Evolutionary conservation across 202 grass and related monocot genomes (phyloP), one percentile per base, ranked within the genome.

Genomic region (Panicum virgatum): DNA sequence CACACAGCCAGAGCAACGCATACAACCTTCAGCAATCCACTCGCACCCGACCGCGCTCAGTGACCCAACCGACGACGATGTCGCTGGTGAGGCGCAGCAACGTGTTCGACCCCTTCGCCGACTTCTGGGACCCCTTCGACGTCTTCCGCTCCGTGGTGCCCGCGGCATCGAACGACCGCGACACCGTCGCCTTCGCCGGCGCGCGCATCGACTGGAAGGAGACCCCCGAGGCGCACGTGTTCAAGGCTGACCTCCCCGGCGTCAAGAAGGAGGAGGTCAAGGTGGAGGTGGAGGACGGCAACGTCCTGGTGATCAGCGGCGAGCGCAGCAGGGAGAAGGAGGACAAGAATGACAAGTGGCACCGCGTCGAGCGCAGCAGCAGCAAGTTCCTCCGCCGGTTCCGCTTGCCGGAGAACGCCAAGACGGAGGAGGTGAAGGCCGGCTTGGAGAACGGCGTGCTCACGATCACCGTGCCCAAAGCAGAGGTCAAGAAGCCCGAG

Each of bases 161-260:
- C 18, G n/a, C 22, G 9, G n/a, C 47, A 3, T 43, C 38, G 2
- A 29, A 14, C 48, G 37, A 14, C 48, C 15, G 0, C 47, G 82
- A 57, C n/a, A 56, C 66, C 3, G 62, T 42, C 14, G 83, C 48
- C 12, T 85, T 92, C 18, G 73, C 57, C 14, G 77, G 45, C 22
- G 83, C 81, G 0, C 91, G 88, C 2, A 19, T 93, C 42, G 91
- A 93, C 88, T 93, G 88, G 85, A 93, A 80, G 82, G 91, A 93
- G 88, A 93, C 88, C 0, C 85, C 88, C 0, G 88, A 88, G 43
- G 82, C 85, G 0, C 91, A 93, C 67, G 78, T 93, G 1, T 90
- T 93, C 84, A 90, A 93, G 62, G 91, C 87, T 9, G 91, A 93
- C 23, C 61, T 93, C 5, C 87, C 82, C 1, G 85, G 79, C 14